Evolutionary conservation across 1,284 basidiomycete species (phyloP).

Genomic region (Ganoderma resinaceum): DNA sequence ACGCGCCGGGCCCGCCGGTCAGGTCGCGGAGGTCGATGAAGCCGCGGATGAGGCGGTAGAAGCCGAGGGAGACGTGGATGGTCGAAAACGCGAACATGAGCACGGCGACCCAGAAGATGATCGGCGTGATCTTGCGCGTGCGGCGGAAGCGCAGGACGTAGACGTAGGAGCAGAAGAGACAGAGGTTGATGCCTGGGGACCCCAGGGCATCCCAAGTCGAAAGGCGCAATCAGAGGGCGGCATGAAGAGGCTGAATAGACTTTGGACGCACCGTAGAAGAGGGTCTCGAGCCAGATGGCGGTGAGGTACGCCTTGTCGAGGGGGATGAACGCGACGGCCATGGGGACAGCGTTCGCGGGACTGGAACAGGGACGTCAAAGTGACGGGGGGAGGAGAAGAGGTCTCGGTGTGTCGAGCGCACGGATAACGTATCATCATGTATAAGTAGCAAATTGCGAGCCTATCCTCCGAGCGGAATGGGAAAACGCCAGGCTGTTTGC

Average conservation of each 20-base stretch:
- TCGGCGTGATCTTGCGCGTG: constrained; percentile 39
- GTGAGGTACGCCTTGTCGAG: constrained; percentile 46
- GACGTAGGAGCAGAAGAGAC: constrained; percentile 44
- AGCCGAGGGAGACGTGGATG: constrained; percentile 46
- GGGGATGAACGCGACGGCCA: constrained; percentile 36
- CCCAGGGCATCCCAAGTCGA: neutral
- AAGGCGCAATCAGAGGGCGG: neutral
- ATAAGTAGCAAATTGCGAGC: neutral
- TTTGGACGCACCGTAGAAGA: constrained; percentile 42
- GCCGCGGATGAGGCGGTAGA: constrained; percentile 46
- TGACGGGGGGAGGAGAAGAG: neutral
- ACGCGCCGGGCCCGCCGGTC: constrained; percentile 44
- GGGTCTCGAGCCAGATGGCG: constrained; percentile 46
- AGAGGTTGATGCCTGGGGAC: constrained; percentile 47
- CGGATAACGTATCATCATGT: neutral
- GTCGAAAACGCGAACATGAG: constrained; percentile 47
- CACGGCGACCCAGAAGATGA: constrained; percentile 42
- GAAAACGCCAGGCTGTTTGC: neutral
- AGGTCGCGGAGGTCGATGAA: constrained; percentile 44
- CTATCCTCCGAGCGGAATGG: neutral
- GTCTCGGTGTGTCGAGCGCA: neutral
- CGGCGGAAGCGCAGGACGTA: constrained; percentile 43
- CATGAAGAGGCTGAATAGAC: neutral
- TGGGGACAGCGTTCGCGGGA: constrained; percentile 13
- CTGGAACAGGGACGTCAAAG: constrained; percentile 2